phyloP scores from a whole-genome alignment of 371 early-diverging fungal species.

The Nematocida minor region DNA sequence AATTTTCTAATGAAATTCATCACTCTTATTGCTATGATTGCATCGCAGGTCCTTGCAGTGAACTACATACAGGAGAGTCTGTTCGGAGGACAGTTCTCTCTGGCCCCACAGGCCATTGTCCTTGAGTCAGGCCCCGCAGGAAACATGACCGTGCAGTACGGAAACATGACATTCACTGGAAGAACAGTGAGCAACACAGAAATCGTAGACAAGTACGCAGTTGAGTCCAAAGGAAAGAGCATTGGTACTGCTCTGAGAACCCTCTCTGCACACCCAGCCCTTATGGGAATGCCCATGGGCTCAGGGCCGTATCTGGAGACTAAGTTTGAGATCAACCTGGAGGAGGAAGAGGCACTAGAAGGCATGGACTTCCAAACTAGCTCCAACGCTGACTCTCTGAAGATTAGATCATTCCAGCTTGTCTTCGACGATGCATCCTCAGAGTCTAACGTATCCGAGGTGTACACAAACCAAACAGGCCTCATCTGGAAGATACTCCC shows the following conservation, averaged over 20 bases:
- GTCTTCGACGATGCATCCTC: background rate
- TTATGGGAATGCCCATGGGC: background rate
- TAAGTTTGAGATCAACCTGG: background rate
- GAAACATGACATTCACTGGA: conserved; percentile 25
- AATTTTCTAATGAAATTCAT: conserved; percentile 29
- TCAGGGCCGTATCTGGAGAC: conserved; percentile 12
- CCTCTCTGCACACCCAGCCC: background rate
- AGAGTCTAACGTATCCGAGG: conserved; percentile 17
- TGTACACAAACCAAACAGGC: conserved; percentile 5
- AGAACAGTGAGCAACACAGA: conserved; percentile 12
- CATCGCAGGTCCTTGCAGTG: conserved; percentile 38
- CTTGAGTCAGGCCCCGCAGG: conserved; percentile 1
- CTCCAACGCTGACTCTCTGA: background rate
- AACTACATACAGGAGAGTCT: conserved; percentile 36
- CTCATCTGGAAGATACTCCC: conserved; percentile 34
- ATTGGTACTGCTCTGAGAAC: conserved; percentile 35
- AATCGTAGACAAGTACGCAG: conserved; percentile 14
- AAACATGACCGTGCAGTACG: conserved; percentile 2
- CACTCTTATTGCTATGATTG: conserved; percentile 27
- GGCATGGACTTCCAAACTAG: conserved; percentile 15
- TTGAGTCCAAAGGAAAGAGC: background rate
- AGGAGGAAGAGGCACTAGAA: background rate
- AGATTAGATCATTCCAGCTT: background rate
- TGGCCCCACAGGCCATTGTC: conserved; percentile 1
- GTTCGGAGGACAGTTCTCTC: background rate